Conservation (phyloP, 2,329 filamentous ascomycete genomes). For the Fusarium luffae region DNA sequence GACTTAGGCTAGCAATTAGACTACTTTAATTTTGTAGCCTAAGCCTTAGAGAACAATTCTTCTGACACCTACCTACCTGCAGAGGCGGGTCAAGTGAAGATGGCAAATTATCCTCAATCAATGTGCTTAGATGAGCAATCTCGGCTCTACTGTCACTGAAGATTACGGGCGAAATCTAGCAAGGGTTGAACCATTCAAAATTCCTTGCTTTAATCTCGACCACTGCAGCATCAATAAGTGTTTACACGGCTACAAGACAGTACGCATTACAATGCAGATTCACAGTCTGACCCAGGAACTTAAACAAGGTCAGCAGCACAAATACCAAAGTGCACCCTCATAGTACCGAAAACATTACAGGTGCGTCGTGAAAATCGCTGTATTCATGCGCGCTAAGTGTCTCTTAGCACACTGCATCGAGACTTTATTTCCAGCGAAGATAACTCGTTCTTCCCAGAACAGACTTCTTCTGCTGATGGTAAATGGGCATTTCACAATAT, state of each 20-base stretch:
- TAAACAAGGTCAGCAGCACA: neutral
- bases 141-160: neutral
- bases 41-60: too few species aligned
- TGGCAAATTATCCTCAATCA: neutral
- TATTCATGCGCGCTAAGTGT: slow-evolving; percentile 35
- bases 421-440: slow-evolving; percentile 11
- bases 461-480: slow-evolving; percentile 15
- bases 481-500: slow-evolving; percentile 71
- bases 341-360: neutral
- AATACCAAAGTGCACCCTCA: neutral
- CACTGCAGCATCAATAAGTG: neutral
- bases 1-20: too few species aligned
- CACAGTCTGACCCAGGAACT: neutral
- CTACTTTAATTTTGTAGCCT: too few species aligned
- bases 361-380: slow-evolving; percentile 20
- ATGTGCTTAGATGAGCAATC: neutral
- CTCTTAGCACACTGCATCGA: slow-evolving; percentile 27
- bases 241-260: neutral
- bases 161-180: neutral
- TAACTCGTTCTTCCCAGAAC: slow-evolving; percentile 7
- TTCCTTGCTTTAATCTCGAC: neutral
- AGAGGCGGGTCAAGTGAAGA: neutral
- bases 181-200: neutral
- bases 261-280: neutral
- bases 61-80: too few species aligned